Conservation (phyloP, 2,329 filamentous ascomycete genomes). For the Alternaria ethzedia region DNA sequence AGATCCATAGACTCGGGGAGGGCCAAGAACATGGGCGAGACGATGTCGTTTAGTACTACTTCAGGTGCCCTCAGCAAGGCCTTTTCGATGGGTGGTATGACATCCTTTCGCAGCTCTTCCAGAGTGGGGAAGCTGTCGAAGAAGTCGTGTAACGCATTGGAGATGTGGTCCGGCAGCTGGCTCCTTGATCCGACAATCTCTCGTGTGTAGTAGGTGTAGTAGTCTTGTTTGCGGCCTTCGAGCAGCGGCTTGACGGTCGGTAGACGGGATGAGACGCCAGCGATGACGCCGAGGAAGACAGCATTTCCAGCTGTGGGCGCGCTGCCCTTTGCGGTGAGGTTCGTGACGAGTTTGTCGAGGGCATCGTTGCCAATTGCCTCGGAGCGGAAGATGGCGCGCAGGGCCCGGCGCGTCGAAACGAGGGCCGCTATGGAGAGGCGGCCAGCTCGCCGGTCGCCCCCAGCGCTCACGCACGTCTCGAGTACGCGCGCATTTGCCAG, state of each 20-base stretch:
- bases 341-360: constrained; percentile 67
- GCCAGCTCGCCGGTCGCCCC: constrained; percentile 28
- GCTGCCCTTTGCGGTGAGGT: constrained; percentile 71
- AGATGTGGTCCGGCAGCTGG: constrained; percentile 73
- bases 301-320: constrained; percentile 73
- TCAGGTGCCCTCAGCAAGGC: constrained; percentile 87
- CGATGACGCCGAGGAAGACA: constrained; percentile 81
- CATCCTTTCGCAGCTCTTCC: constrained; percentile 75
- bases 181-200: constrained; percentile 83
- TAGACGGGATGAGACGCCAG: constrained; percentile 82
- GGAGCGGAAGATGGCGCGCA: constrained; percentile 74
- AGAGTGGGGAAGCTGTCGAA: constrained; percentile 75
- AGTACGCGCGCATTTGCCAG: constrained; percentile 73
- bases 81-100: constrained; percentile 87
- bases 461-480: constrained; percentile 72
- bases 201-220: constrained; percentile 82
- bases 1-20: constrained; percentile 77
- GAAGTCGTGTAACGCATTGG: constrained; percentile 78
- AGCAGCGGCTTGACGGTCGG: constrained; percentile 67
- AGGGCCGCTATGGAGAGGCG: constrained; percentile 77
- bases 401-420: constrained; percentile 76
- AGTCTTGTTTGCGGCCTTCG: constrained; percentile 70
- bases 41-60: constrained; percentile 79
- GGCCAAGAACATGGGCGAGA: constrained; percentile 74
- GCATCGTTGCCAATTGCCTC: constrained; percentile 65